Evolutionary conservation across 208 protist genomes (phyloP), one percentile per base, ranked within the genome.

Genomic region (Leishmania major): DNA sequence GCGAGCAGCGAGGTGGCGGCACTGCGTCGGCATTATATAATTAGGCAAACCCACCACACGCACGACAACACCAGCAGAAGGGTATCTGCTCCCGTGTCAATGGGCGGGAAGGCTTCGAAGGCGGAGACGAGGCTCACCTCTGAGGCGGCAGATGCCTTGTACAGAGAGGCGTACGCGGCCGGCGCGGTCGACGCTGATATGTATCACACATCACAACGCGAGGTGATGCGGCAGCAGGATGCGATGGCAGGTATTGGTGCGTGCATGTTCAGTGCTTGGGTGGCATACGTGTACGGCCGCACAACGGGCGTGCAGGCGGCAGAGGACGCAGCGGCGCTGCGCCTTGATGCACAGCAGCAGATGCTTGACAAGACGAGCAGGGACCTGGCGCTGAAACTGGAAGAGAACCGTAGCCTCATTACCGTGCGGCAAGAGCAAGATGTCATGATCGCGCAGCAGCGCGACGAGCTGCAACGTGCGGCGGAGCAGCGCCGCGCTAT

Each of bases 111-210:
- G 17, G 51, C 72, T 15, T 87, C 79, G 0, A 87, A 78, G 49
- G 57, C 5, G 43, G 22, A n/a, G 76, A 15, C 60, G 25, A 66
- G 67, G 60, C 53, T 72, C 37, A 43, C 70, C 31, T 60, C 47
- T 17, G 84, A 86, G 19, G 47, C 49, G 37, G 84, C 88, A 7
- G 82, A 91, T 17, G 76, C 66, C 8, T 53, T 91, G 47, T 93
- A 83, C 77, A 72, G 82, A 57, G 86, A 91, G 47, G 88, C 88
- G 6, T 93, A 93, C 62, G 75, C 77, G 0, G 82, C 83, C 17
- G 90, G 90, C 6, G 62, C 77, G 5, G 72, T 69, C 22, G 90
- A 93, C 55, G 79, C 84, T 6, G 83, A 85, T 22, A 75, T 87
- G 40, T 82, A 88, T 62, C 72, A 88, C 69, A 82, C 87, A 47